Evolutionary conservation across 78 protist species (phyloP).

Genomic region (Dictyostelium discoideum): DNA sequence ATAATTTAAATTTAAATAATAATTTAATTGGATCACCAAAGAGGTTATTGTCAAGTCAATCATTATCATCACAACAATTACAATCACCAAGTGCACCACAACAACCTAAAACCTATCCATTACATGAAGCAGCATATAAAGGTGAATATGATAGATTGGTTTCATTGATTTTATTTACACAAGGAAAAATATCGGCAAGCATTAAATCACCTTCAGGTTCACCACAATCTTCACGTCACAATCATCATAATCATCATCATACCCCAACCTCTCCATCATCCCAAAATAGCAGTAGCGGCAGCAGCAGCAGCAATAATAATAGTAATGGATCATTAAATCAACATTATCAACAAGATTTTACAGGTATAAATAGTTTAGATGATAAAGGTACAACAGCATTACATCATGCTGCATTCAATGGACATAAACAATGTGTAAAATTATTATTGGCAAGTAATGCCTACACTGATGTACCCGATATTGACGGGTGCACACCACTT

Average conservation of each 20-base stretch:
- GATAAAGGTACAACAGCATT: slow-evolving; percentile 77
- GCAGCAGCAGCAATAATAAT: background rate
- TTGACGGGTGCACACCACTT: slow-evolving; percentile 82
- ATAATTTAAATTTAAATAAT: background rate
- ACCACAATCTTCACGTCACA: background rate
- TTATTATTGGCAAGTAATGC: slow-evolving; percentile 50
- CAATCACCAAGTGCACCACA: background rate
- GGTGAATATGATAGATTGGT: slow-evolving; percentile 70
- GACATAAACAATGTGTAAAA: slow-evolving; percentile 78
- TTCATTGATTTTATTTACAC: slow-evolving; percentile 45
- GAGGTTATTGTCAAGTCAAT: background rate
- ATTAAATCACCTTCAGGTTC: slow-evolving; percentile 4
- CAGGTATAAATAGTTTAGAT: slow-evolving; percentile 66
- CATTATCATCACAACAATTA: background rate
- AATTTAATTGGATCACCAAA: background rate
- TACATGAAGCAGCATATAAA: slow-evolving; percentile 72
- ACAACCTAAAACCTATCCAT: slow-evolving; percentile 28
- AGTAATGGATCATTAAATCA: background rate
- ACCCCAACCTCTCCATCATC: background rate
- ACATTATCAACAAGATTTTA: slow-evolving; percentile 27
- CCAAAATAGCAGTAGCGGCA: background rate
- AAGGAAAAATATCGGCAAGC: slow-evolving; percentile 13
- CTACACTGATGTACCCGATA: slow-evolving; percentile 49
- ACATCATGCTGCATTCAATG: slow-evolving; percentile 84
- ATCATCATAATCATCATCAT: background rate